Conservation (phyloP, 2,329 filamentous ascomycete species). For the Fusarium transvaalense region DNA sequence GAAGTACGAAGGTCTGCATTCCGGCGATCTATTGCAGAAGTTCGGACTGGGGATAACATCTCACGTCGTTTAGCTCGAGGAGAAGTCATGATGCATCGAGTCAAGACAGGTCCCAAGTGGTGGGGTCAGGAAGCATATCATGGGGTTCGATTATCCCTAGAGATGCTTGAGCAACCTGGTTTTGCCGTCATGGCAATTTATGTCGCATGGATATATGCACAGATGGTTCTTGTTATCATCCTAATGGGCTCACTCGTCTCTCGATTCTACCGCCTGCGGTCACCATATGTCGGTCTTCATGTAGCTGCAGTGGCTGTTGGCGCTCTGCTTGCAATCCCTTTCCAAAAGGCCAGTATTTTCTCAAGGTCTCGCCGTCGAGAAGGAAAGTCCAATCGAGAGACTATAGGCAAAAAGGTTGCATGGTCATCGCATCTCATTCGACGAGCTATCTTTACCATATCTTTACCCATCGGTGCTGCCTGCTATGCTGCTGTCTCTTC, state of each 20-base stretch:
- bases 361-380: conserved; percentile 72
- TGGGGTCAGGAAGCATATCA: conserved; percentile 83
- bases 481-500: conserved; percentile 76
- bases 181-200: conserved; percentile 81
- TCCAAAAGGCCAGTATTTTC: conserved; percentile 78
- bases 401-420: conserved; percentile 71
- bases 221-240: conserved; percentile 79
- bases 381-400: conserved; percentile 74
- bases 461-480: conserved; percentile 74
- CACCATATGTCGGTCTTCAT: conserved; percentile 75
- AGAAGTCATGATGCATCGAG: conserved; percentile 81
- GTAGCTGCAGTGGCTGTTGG: conserved; percentile 76
- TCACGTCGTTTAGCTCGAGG: conserved; percentile 74
- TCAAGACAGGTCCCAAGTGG: conserved; percentile 77
- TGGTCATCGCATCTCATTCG: conserved; percentile 81
- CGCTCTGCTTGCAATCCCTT: conserved; percentile 76
- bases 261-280: conserved; percentile 72
- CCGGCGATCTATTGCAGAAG: conserved; percentile 75
- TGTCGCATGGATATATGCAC: conserved; percentile 81
- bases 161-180: conserved; percentile 80
- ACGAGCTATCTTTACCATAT: conserved; percentile 73
- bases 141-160: conserved; percentile 72
- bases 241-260: conserved; percentile 80
- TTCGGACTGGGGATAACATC: conserved; percentile 65
- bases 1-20: conserved; percentile 78